Base-by-base conservation (phyloP, 176 grass and related monocot genomes). In the Ensete ventricosum region DNA sequence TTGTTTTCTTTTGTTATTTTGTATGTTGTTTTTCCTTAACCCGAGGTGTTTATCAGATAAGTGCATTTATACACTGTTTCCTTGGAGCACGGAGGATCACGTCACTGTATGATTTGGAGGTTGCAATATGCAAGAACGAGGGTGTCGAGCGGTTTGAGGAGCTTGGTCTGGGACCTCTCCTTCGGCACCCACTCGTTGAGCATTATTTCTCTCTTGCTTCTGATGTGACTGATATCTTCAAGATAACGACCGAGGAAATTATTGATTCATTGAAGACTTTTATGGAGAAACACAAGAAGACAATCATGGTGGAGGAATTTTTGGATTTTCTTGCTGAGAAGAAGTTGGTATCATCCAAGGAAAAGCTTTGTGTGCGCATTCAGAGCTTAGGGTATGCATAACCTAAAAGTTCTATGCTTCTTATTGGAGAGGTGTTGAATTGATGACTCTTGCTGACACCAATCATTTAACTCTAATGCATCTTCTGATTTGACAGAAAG, bases 11-110 rank as follows among this genome's bases (percentile, higher is more conserved):
- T 24, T 69, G 49, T 2, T 54, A 2, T 80, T 67, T 64, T 12
- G 25, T 52, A 55, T 74, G 68, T 77, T 55, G 13, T 75, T 69
- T 11, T 43, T 59, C 17, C 6, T 74, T 59, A 48, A 3, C 14
- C 68, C 9, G 4, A 11, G 25, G 54, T 19, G 14, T 53, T 59
- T 78, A 50, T 77, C 82, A 98, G 94, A 86, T 98, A 82, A 98
- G 83, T 69, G 76, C 88, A 62, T 98, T 93, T 64, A 88, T 98
- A 27, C 85, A 93, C 78, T 98, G 94, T 81, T 93, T 90, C 88
- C 83, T 93, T 76, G 80, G 83, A 67, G 80, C 86, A 76, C 87
- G 85, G 73, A 84, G 82, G 74, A 91, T 93, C 81, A 69, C 87
- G 50, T 90, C 94, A 1, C 29, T 91, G 54, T 86, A 89, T 79